Base-by-base conservation (phyloP, 2,329 filamentous ascomycete genomes). In the Stagonosporopsis chrysanthemi region DNA sequence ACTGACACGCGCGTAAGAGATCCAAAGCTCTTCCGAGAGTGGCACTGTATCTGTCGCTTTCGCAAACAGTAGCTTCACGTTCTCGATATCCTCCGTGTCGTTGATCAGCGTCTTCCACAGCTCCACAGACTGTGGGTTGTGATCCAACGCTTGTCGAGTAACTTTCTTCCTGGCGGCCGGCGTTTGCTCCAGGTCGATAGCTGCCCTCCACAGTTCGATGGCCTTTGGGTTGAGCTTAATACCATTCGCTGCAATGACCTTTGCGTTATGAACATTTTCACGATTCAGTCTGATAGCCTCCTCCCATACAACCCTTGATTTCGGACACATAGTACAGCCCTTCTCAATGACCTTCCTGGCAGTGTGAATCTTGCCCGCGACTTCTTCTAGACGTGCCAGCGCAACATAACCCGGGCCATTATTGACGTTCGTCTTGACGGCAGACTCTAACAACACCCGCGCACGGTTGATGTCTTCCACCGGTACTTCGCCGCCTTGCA, bases 71-170 rank as follows among this genome's bases (percentile, higher is more conserved):
- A 99, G 81, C 61, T 89, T 88, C 4, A 96, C 96, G 79, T 97
- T 92, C 28, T 89, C 90, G 0, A 90, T 86, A 66, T 97, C 90
- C 70, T 97, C 94, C 72, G 98, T 95, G 52, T 98, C 80, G 67
- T 98, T 98, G 61, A 99, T 94, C 5, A 94, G 90, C 73, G 96
- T 92, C 74, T 98, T 99, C 95, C 95, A 99, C n/a, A 99, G 84
- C 39, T 91, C 89, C 44, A 98, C 95, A 0, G 94, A 98, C 71
- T 97, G 92, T 0, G 93, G 93, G 38, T 97, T 90, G 70, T 97
- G 89, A 68, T 98, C 91, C 41, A 99, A 83, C 0, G 95, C 96
- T 72, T 96, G 91, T 52, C 93, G 86, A 31, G 97, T 87, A 7
- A 99, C 95, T 71, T 92, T 88, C 79, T 98, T 98, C 78, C 96